A percentile compares a stretch with the other conserved stretches of the same genome.
Conservation (phyloP, 108 stramenopile species). For the Cyclotella cryptica region DNA sequence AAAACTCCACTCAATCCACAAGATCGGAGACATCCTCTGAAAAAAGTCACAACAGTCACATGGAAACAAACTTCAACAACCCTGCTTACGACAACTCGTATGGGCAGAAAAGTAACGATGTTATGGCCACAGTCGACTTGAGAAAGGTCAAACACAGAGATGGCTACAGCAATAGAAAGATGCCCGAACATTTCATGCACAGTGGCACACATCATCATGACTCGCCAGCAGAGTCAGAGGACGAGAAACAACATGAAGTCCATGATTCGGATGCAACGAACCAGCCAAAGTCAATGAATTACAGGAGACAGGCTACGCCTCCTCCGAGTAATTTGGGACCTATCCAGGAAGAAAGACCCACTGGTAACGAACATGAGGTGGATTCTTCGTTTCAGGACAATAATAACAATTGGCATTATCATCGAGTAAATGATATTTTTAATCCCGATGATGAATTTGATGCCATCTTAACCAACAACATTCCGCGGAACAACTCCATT, state of each 20-base stretch:
- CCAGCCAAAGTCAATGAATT: no score
- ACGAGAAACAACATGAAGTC: no score
- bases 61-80: not conserved
- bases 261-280: no score
- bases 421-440: conserved; percentile 1
- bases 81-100: no score
- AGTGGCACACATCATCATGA: no score
- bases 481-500: not conserved
- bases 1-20: conserved; percentile 9
- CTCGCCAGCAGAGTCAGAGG: no score
- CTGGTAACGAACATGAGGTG: no score
- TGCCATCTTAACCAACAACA: not conserved
- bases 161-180: not conserved
- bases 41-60: not conserved
- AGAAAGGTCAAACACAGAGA: not conserved
- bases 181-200: no score
- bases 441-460: not conserved
- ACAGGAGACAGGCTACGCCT: no score
- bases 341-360: no score
- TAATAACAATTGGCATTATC: not conserved
- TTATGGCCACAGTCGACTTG: not conserved
- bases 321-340: no score
- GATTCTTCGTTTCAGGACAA: not conserved
- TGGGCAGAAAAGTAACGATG: not conserved
- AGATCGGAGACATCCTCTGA: conserved; percentile 1